Evolutionary conservation across 805 yeast species (phyloP), one percentile per base, ranked within the genome.

Genomic region (Kockiozyma suomiensis): DNA sequence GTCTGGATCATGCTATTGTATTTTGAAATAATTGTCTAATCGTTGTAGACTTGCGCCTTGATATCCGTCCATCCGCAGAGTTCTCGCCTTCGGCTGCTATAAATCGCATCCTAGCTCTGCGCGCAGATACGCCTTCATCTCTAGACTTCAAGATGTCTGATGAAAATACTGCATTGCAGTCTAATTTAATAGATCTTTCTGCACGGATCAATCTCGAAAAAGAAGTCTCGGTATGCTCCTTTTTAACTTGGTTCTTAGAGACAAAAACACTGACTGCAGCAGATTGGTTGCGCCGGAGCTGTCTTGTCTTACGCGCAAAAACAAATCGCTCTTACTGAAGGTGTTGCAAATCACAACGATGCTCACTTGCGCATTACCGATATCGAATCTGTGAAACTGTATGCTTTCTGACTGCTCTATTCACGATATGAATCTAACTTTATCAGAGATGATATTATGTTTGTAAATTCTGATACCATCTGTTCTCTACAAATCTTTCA

Each of bases 381-480:
- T 21, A 64, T 61, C 3, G 52, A 56, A 13, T 50, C 46, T 21
- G 60, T 65, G 19, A 41, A 40, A 10, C 40, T 61, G 56, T 47
- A 33, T 21, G 56, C 13, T n/a, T 26, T n/a, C n/a, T n/a, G n/a
- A n/a, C 15, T 38, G 12, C 17, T 1, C 3, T 8, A 6, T 21
- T 17, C 10, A 21, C 15, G 10, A 4, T 19, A 13, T 28, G 17
- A 17, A 26, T 21, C 50, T 52, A 45, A 42, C 38, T 3, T 7
- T n/a, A 10, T 8, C 26, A 58, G 62, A 28, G 38, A 50, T 37
- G 43, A 68, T 10, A 35, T 56, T 2, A 59, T 75, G 70, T 65
- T 63, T 38, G 54, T 75, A 25, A 76, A 75, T 45, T 41, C 62
- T 7, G 74, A 73, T 30, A 54, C 75, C 5, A 59, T 69, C n/a